Conservation (phyloP, 257 asterid species). For the Handroanthus guayacan region DNA sequence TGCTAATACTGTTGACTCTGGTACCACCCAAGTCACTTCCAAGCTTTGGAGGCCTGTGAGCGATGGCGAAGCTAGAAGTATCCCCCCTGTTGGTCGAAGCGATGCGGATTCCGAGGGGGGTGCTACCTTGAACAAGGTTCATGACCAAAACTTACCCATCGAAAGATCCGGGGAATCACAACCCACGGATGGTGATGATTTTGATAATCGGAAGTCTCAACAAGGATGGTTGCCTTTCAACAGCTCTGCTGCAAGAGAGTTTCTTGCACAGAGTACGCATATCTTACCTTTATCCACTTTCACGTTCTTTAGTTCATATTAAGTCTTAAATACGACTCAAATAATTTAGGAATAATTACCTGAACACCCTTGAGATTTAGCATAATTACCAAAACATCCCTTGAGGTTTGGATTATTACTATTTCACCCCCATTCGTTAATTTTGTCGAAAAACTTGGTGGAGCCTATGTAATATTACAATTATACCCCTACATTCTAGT, state of each 20-base stretch:
- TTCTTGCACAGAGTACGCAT: slow-evolving; percentile 73
- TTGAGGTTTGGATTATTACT: too few species aligned
- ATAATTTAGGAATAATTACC: not conserved
- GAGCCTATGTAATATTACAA: too few species aligned
- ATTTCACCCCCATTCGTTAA: too few species aligned
- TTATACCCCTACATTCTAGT: too few species aligned
- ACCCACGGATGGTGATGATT: slow-evolving; percentile 33
- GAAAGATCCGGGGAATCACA: slow-evolving; percentile 51
- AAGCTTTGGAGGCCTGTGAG: slow-evolving; percentile 68
- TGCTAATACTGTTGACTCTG: slow-evolving; percentile 48
- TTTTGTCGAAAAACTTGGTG: too few species aligned
- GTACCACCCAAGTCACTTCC: slow-evolving; percentile 42
- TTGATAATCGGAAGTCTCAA: slow-evolving; percentile 42
- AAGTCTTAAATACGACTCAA: slow-evolving; percentile 5
- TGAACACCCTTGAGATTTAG: too few species aligned
- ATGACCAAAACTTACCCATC: slow-evolving; percentile 38
- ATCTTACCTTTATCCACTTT: slow-evolving; percentile 5
- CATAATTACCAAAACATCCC: too few species aligned
- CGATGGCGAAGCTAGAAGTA: slow-evolving; percentile 47
- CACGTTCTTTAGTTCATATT: not conserved
- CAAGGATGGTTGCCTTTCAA: slow-evolving; percentile 50
- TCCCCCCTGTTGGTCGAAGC: slow-evolving; percentile 38
- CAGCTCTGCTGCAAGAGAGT: slow-evolving; percentile 63
- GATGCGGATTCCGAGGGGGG: slow-evolving; percentile 46
- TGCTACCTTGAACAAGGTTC: slow-evolving; percentile 43